Evolutionary conservation across 2,329 filamentous ascomycete species (phyloP).

Genomic region (Aaosphaeria arxii): DNA sequence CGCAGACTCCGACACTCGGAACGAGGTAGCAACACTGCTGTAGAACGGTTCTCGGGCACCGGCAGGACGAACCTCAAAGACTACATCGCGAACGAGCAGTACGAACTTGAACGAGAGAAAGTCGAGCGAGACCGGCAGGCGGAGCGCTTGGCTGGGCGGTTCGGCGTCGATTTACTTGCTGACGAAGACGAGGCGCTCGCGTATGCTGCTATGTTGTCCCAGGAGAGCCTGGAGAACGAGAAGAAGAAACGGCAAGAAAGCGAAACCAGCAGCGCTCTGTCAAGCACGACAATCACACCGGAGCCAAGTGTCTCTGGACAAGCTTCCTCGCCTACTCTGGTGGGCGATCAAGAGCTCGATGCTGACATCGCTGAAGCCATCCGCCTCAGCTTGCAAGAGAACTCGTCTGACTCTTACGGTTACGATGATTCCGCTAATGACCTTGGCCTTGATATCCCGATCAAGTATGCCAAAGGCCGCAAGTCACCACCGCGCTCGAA

Average conservation of each 20-base stretch:
- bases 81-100: slow-evolving; percentile 82
- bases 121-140: slow-evolving; percentile 65
- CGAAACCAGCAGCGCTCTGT: slow-evolving; percentile 37
- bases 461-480: slow-evolving; percentile 43
- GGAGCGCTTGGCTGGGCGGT: slow-evolving; percentile 70
- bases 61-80: slow-evolving; percentile 70
- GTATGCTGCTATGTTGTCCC: slow-evolving; percentile 61
- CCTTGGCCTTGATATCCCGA: slow-evolving; percentile 42
- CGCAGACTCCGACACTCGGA: slow-evolving; percentile 71
- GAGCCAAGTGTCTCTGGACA: slow-evolving; percentile 26
- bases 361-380: slow-evolving; percentile 63
- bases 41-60: slow-evolving; percentile 58
- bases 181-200: slow-evolving; percentile 62
- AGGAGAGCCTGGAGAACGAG: slow-evolving; percentile 54
- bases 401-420: slow-evolving; percentile 11
- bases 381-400: slow-evolving; percentile 47
- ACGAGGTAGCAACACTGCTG: slow-evolving; percentile 58
- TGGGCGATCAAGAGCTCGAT: slow-evolving; percentile 50
- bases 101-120: slow-evolving; percentile 74
- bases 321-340: slow-evolving; percentile 23
- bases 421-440: slow-evolving; percentile 4
- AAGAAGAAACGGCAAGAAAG: slow-evolving; percentile 46
- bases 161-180: slow-evolving; percentile 73
- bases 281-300: slow-evolving; percentile 37
- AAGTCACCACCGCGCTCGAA: slow-evolving; percentile 21